phyloP scores from a whole-genome alignment of 192 early-diverging fungal genomes.

The Rhizophagus sp. region DNA sequence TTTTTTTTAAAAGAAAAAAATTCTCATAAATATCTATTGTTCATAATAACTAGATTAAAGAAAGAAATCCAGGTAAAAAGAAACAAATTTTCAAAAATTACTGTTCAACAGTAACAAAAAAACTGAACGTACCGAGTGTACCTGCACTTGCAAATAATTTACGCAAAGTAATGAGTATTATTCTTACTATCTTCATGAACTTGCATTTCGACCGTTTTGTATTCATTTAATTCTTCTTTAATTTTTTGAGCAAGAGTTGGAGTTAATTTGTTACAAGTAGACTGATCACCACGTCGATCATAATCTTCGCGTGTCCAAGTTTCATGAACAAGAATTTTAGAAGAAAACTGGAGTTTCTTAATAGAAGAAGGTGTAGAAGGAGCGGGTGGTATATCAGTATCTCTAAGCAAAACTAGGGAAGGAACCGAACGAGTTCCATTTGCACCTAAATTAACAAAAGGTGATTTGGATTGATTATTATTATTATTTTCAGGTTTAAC shows the following conservation, averaged over 20 bases:
- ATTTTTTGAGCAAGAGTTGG: slow-evolving; percentile 83
- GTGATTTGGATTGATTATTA: too few relatives aligned
- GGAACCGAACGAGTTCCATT: background rate
- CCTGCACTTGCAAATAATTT: background rate
- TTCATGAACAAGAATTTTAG: slow-evolving; percentile 58
- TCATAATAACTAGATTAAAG: background rate
- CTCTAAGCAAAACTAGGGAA: background rate
- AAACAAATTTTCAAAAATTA: background rate
- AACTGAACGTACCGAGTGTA: background rate
- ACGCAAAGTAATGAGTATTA: slow-evolving; percentile 75
- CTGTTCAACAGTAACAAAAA: background rate
- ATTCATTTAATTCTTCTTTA: slow-evolving; percentile 93
- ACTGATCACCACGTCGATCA: slow-evolving; percentile 82
- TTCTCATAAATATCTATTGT: background rate
- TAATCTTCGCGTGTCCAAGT: slow-evolving; percentile 79
- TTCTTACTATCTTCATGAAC: slow-evolving; percentile 78
- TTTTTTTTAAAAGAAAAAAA: background rate
- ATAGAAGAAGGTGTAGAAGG: slow-evolving; percentile 32
- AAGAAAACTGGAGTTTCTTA: slow-evolving; percentile 49
- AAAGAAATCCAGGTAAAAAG: background rate
- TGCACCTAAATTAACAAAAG: background rate
- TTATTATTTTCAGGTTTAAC: too few relatives aligned
- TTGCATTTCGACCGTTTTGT: slow-evolving; percentile 89
- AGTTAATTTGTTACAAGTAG: slow-evolving; percentile 83
- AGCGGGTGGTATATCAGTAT: background rate